phyloP scores from a whole-genome alignment of 179 eudicot genomes.

The Silene vulgaris region DNA sequence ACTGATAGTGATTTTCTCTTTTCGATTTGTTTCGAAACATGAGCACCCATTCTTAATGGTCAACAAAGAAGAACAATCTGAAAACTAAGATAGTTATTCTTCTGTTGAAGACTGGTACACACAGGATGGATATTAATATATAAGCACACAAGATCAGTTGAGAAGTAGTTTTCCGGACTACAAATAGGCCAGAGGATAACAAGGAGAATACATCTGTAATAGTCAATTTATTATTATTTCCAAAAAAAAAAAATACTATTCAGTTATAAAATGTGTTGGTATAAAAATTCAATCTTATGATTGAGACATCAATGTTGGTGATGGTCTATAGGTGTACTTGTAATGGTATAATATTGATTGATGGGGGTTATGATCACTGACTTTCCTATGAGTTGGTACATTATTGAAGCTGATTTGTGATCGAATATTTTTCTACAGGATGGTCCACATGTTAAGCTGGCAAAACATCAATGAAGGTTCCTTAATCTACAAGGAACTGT shows the following conservation, averaged over 20 bases:
- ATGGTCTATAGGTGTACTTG: slow-evolving; percentile 12
- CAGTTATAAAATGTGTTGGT: background rate
- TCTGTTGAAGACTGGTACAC: slow-evolving; percentile 18
- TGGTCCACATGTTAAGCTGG: slow-evolving; percentile 31
- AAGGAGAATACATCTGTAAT: slow-evolving; percentile 15
- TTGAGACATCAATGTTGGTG: slow-evolving; percentile 13
- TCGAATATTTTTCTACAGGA: slow-evolving; percentile 18
- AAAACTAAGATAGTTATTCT: background rate
- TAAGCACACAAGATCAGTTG: slow-evolving; percentile 17
- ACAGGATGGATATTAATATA: slow-evolving; percentile 25
- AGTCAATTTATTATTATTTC: slow-evolving; percentile 9
- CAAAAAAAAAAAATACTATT: slow-evolving; percentile 7
- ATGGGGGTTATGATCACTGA: slow-evolving; percentile 19
- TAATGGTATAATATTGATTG: slow-evolving; percentile 29
- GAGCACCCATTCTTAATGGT: slow-evolving; percentile 47
- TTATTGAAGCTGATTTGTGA: slow-evolving; percentile 30
- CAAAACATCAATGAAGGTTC: slow-evolving; percentile 10
- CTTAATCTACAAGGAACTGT: background rate
- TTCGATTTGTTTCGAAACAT: slow-evolving; percentile 49
- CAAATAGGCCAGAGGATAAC: slow-evolving; percentile 8
- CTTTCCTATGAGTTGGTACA: slow-evolving; percentile 10
- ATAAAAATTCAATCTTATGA: slow-evolving; percentile 6
- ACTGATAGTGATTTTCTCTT: slow-evolving; percentile 42
- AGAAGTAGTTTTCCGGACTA: slow-evolving; percentile 3
- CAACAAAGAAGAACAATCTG: slow-evolving; percentile 9